Conservation (phyloP, 1,284 basidiomycete genomes). For the Irpex sp. region DNA sequence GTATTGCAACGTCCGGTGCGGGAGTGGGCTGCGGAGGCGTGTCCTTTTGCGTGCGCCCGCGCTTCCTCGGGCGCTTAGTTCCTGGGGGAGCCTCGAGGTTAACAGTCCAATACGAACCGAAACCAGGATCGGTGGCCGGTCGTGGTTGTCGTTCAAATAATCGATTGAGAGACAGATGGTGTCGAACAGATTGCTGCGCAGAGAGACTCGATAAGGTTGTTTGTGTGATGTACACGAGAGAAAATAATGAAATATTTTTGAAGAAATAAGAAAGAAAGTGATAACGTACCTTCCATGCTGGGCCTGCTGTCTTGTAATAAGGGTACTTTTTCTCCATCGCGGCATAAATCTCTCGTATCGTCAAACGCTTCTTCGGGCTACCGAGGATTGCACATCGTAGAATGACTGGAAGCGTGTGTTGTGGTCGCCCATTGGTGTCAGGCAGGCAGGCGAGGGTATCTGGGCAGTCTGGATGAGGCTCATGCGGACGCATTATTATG, state of each 20-base stretch:
- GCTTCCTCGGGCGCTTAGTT: slow-evolving; percentile 76
- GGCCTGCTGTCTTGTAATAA: slow-evolving; percentile 73
- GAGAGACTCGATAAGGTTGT: slow-evolving; percentile 7
- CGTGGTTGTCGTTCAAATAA: slow-evolving; percentile 75
- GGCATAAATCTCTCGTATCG: slow-evolving; percentile 78
- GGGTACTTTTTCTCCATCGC: slow-evolving; percentile 80
- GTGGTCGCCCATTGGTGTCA: slow-evolving; percentile 70
- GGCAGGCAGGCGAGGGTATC: slow-evolving; percentile 72
- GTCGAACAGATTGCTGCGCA: slow-evolving; percentile 76
- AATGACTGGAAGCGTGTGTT: slow-evolving; percentile 78
- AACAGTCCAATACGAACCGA: slow-evolving; percentile 82
- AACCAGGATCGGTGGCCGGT: slow-evolving; percentile 77
- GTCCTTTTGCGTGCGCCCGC: slow-evolving; percentile 57
- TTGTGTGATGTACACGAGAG: background rate
- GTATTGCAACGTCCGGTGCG: slow-evolving; percentile 1
- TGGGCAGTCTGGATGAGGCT: slow-evolving; percentile 68
- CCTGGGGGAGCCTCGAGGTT: slow-evolving; percentile 76
- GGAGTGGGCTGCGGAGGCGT: slow-evolving; percentile 19
- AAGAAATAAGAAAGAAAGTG: slow-evolving; percentile 7
- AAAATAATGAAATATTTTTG: background rate
- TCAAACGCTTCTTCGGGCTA: slow-evolving; percentile 67
- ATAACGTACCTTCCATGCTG: slow-evolving; percentile 71
- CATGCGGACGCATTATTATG: slow-evolving; percentile 25
- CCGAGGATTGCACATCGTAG: slow-evolving; percentile 77
- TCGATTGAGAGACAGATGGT: slow-evolving; percentile 75